Evolutionary conservation across 495 filamentous ascomycete genomes (phyloP), one percentile per base, ranked within the genome.

Genomic region (Trichoderma virens): DNA sequence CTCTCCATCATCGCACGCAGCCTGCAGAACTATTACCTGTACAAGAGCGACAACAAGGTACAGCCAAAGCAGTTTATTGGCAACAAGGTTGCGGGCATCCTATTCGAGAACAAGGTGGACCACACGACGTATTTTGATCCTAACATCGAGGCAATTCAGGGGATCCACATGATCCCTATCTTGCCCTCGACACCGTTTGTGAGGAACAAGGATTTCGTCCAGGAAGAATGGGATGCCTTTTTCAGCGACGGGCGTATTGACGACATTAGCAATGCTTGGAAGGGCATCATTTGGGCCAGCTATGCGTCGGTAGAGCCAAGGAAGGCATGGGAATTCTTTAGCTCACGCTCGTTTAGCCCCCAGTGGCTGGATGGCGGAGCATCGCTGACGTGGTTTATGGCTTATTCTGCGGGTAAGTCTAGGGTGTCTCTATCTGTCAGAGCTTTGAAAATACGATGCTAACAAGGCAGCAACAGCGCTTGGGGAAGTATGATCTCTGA

Each of bases 21-120:
- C 11, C 74, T 98, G 1, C 80, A 83, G 45, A 82, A 86, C 65
- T 98, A 98, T 74, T 97, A 95, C 77, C 81, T 96, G 5, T 84
- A 94, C 77, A 76, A 80, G 23, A 78, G 70, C 27, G 73, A 80
- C 69, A 97, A 97, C 72, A 77, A 71, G 3, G 88, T 92, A 62
- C 88, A 97, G 66, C 94, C 94, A 0, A 35, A 80, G 2, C 78
- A 88, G 27, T 97, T 96, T 65, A 84, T 90, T 34, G 82, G 77
- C 9, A 98, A 98, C 76, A 92, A 88, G 72, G 94, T 90, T 16
- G 87, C 91, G 6, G 95, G 94, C 16, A 97, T 98, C 71, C 73
- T 98, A 7, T 98, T 97, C 71, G 94, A 98, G 74, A 98, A 97
- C 75, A 98, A 98, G 74, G 82, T 93, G 54, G 90, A 98, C 72